Evolutionary conservation across 805 yeast genomes (phyloP), one percentile per base, ranked within the genome.

Genomic region (Ogataea allantospora): DNA sequence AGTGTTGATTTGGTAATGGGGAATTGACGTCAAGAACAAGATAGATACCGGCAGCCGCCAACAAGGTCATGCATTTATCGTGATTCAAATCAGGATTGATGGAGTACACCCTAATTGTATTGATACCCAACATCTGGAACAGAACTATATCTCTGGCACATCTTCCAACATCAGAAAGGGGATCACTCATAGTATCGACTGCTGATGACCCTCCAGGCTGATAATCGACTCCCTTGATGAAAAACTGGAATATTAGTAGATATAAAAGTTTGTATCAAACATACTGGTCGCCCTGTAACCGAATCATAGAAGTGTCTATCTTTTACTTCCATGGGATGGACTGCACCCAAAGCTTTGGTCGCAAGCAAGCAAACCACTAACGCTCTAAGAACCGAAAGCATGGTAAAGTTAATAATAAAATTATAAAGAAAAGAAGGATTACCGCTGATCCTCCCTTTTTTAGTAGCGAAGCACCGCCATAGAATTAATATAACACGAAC

Each of bases 141-240:
- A 88, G 65, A 11, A 71, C 67, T 14, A 87, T 77, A 58, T 91
- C 98, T 49, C 97, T 74, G 4, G 89, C 83, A 66, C 98, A 91
- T 13, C 62, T 54, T 9, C 71, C 63, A 3, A 79, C 71, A 52
- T 87, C 82, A 2, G 95, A 82, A 28, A 91, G 67, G 0, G 96
- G 96, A 56, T 91, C 98, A 7, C 50, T 57, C 6, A 53, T 44
- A 3, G 53, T 61, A n/a, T 66, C 66, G 16, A 79, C 80, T 0
- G 80, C 89, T 0, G 95, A 80, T 0, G 95, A 81, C 0, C 97
- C 98, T 7, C 97, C 97, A 0, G 97, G 97, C 55, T 91, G 97
- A 57, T 89, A 89, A 60, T 91, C 98, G 1, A 91, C 84, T 13
- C 98, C 98, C 60, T 77, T 81, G 24, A 89, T 72, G 51, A 71